Evolutionary conservation across 441 rosid species (phyloP), one percentile per base, ranked within the genome.

Genomic region (Corymbia calophylla): DNA sequence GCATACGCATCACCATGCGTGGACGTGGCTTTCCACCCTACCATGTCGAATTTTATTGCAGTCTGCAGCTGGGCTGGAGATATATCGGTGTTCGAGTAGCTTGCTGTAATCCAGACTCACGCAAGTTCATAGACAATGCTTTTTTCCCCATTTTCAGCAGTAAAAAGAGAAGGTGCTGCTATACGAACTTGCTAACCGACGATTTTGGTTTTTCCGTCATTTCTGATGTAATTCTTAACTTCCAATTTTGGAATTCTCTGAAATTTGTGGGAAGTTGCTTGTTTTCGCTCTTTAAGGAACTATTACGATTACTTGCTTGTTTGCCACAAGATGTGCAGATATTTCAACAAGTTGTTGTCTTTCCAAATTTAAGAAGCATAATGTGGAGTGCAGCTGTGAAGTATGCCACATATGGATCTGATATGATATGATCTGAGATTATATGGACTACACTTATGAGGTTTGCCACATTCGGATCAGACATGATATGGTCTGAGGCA

Each of bases 61-160:
- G 92, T 96, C 7, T 95, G 98, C 92, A 92, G 98, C 88, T 96
- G 98, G 99, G 91, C 88, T 87, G 98, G 98, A 88, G 94, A 95
- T 91, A 93, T 95, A 89, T 94, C 97, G 6, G 93, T 96, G 81
- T 81, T 87, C 3, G 66, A 87, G 87, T 89, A 86, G 82, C 55
- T 48, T 87, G 47, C 32, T 31, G 44, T 70, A 48, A 53, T 60
- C 51, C 54, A 49, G 87, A 86, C 47, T 86, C 56, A 9, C 21
- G 25, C 49, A 54, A 54, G 31, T 5, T 54, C 18, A 86, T 27
- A 11, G 31, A 35, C 87, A 70, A 35, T 35, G 66, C 19, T 70
- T 70, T 68, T 32, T 39, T 3, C 29, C 29, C 82, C 82, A 70
- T 73, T 39, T 73, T 73, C 82, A 21, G 77, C 77, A 31, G 82